A percentile compares a stretch with the other conserved stretches of the same genome.
Conservation (phyloP, 441 rosid genomes). For the Euphorbia corollata region DNA sequence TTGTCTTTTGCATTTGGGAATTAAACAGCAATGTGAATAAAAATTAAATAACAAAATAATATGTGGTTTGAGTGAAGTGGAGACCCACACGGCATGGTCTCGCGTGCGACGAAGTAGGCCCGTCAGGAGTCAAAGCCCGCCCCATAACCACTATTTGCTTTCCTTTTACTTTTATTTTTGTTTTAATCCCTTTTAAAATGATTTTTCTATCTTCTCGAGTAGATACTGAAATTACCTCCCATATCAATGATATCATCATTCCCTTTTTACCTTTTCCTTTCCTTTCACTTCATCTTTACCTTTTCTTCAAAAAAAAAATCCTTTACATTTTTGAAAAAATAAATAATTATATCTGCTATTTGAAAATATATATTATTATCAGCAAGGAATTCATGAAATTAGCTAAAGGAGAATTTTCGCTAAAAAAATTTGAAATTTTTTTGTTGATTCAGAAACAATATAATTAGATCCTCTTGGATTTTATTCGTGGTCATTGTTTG, state of each 20-base stretch:
- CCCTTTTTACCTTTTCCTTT: too few species aligned
- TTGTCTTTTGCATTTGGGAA: too few species aligned
- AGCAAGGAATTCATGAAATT: neutral
- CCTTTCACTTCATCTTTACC: too few species aligned
- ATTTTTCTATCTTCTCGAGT: neutral
- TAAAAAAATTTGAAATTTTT: neutral
- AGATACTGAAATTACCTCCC: too few species aligned
- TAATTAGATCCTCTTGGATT: slow-evolving; percentile 20
- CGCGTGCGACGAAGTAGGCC: slow-evolving; percentile 30
- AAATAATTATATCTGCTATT: too few species aligned
- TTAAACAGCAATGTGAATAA: neutral
- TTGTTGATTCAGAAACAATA: neutral
- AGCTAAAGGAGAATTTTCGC: neutral
- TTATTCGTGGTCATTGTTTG: slow-evolving; percentile 28
- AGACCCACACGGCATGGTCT: slow-evolving; percentile 34
- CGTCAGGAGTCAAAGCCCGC: slow-evolving; percentile 22
- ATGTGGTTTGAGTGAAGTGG: slow-evolving; percentile 25
- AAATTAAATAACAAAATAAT: neutral
- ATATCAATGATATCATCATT: too few species aligned
- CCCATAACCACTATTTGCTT: slow-evolving; percentile 16
- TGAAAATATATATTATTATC: neutral
- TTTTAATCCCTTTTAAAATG: neutral
- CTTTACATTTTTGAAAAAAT: too few species aligned
- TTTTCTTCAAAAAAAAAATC: too few species aligned
- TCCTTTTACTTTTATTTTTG: neutral